Evolutionary conservation across 2,329 filamentous ascomycete genomes (phyloP).

Genomic region (Trichoderma endophyticum): DNA sequence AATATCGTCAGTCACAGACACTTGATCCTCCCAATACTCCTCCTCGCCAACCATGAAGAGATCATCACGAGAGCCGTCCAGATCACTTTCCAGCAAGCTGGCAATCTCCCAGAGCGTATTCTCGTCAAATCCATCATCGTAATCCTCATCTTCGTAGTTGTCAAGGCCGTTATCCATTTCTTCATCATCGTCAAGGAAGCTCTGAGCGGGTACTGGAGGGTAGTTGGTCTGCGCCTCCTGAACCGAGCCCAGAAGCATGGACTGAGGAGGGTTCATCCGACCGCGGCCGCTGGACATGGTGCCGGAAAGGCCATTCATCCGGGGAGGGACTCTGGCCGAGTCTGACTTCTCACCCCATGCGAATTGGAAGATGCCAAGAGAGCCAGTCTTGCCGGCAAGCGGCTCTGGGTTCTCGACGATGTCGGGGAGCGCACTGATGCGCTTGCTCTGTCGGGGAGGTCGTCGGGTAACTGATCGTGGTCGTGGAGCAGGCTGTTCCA

Average conservation of each 20-base stretch:
- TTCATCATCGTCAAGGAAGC: conserved; percentile 25
- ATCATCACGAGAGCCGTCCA: conserved; percentile 51
- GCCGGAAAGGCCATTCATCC: conserved; percentile 42
- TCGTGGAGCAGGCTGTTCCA: conserved; percentile 22
- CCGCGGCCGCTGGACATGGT: conserved; percentile 38
- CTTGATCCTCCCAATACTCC: conserved; percentile 17
- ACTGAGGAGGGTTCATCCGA: neutral
- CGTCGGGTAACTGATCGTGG: conserved; percentile 48
- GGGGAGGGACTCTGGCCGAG: conserved; percentile 44
- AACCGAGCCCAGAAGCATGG: neutral
- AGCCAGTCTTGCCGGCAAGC: conserved; percentile 55
- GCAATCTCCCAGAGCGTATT: conserved; percentile 63
- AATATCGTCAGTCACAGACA: neutral
- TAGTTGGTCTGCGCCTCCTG: conserved; percentile 25
- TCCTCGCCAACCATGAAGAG: conserved; percentile 39
- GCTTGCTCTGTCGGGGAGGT: conserved; percentile 53
- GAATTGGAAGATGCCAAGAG: conserved; percentile 63
- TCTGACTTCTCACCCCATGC: conserved; percentile 64
- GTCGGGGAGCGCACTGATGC: conserved; percentile 59
- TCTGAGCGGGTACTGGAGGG: conserved; percentile 56
- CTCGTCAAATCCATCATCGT: conserved; percentile 58
- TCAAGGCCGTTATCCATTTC: conserved; percentile 18
- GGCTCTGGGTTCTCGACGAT: conserved; percentile 61
- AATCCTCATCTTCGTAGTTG: conserved; percentile 36
- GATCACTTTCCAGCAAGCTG: conserved; percentile 51